phyloP scores from a whole-genome alignment of 495 filamentous ascomycete genomes.

The Penicillium macrosclerotiorum region DNA sequence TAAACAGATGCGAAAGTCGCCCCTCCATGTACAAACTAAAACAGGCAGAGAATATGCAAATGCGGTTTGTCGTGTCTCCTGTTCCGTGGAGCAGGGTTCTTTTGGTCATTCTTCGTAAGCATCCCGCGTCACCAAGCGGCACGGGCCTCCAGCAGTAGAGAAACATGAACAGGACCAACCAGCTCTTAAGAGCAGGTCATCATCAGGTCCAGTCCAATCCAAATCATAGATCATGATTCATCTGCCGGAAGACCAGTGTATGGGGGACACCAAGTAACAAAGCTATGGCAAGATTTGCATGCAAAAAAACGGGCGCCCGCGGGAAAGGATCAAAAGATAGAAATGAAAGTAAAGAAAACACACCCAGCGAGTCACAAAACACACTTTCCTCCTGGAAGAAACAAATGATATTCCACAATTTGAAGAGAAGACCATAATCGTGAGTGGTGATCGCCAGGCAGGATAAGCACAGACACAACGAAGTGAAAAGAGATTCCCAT shows the following conservation, averaged over 20 bases:
- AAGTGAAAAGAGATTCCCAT: no score
- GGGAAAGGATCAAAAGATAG: conserved; percentile 18
- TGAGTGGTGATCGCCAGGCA: no score
- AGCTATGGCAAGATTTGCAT: conserved; percentile 32
- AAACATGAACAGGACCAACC: no score
- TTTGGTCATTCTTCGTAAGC: conserved; percentile 41
- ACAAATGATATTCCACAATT: no score
- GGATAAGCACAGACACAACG: no score
- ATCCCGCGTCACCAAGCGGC: conserved; percentile 28
- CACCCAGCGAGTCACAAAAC: conserved; percentile 22
- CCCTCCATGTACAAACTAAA: conserved; percentile 42
- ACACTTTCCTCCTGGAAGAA: no score
- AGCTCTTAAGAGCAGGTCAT: no score
- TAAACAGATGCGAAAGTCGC: conserved; percentile 36
- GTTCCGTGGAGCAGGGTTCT: conserved; percentile 31
- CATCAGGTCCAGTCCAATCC: no score
- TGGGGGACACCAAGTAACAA: conserved; percentile 25
- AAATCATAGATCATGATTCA: neutral
- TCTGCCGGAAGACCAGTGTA: conserved; percentile 7
- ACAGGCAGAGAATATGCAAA: conserved; percentile 44
- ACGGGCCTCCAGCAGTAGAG: conserved; percentile 18
- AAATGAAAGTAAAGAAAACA: conserved; percentile 20
- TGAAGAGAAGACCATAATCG: no score
- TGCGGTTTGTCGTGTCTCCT: conserved; percentile 46
- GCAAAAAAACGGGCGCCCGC: conserved; percentile 38